Conservation (phyloP, 495 filamentous ascomycete genomes). For the Elasticomyces elasticus region DNA sequence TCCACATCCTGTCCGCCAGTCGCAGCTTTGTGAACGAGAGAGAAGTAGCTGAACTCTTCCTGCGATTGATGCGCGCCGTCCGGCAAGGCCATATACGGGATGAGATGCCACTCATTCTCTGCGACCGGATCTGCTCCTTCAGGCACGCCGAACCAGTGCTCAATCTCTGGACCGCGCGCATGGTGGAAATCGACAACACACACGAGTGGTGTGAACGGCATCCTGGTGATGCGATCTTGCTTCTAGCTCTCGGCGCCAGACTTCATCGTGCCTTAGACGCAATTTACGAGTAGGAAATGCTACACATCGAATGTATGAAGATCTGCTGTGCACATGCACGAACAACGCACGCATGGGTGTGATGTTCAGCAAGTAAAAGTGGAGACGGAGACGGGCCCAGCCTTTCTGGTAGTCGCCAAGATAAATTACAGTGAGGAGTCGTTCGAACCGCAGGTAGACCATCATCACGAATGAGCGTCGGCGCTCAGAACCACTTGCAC, state of each 20-base stretch:
- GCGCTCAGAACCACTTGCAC: too few species aligned
- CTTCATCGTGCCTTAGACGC: too few species aligned
- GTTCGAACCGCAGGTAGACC: too few species aligned
- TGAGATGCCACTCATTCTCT: conserved; percentile 83
- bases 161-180: conserved; percentile 89
- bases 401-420: too few species aligned
- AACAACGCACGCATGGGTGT: neutral
- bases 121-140: conserved; percentile 68
- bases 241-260: conserved; percentile 2
- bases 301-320: neutral
- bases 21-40: conserved; percentile 57
- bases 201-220: conserved; percentile 51
- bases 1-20: conserved; percentile 23
- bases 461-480: too few species aligned
- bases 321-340: neutral
- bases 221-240: neutral
- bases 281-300: neutral
- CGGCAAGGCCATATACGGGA: conserved; percentile 96
- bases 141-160: conserved; percentile 74
- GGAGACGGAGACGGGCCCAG: neutral
- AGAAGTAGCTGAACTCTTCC: conserved; percentile 98
- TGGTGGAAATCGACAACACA: conserved; percentile 96
- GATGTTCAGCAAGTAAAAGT: neutral
- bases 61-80: conserved; percentile 85
- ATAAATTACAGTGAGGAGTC: too few species aligned